Evolutionary conservation across 345 rosid genomes (phyloP), one percentile per base, ranked within the genome.

Genomic region (Lepidium africanum): DNA sequence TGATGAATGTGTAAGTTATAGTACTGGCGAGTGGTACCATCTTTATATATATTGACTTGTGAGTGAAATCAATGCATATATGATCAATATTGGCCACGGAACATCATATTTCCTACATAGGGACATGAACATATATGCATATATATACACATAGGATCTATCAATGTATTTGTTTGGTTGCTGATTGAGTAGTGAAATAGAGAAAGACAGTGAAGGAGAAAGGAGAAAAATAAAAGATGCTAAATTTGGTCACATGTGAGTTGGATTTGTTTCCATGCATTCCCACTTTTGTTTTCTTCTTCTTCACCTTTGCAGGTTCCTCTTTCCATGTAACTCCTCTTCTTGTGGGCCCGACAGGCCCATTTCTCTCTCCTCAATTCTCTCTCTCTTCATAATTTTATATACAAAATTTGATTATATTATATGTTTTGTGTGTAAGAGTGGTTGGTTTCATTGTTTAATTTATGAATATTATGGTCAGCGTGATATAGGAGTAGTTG

Each of bases 191-290:
- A 54, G 65, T 46, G 73, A 55, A 75, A 75, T 32, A 41, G 37
- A 74, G 77, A 54, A 66, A 51, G 77, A 73, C 56, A 58, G 69
- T 68, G 70, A 75, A 55, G 56, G 53, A 43, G 63, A 74, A 54
- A 47, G 45, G 51, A 60, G 65, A 74, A 74, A 67, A 67, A 54
- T 53, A 62, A 75, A 68, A 68, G 78, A 68, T 75, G 74, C 74
- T 56, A 69, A 75, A 68, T 75, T 75, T 75, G 78, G 74, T 69
- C 65, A 69, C 78, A 75, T 75, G 78, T 75, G 78, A 75, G 74
- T 75, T 63, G 78, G 78, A 75, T 75, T 75, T 75, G 78, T 68
- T 75, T 75, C 69, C 59, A 69, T 74, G 68, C 68, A 74, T 75
- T 75, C 69, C 78, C 65, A 68, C 27, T 75, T 75, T 75, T 75